phyloP scores from a whole-genome alignment of 805 yeast species.

The Yarrowia divulgata region DNA sequence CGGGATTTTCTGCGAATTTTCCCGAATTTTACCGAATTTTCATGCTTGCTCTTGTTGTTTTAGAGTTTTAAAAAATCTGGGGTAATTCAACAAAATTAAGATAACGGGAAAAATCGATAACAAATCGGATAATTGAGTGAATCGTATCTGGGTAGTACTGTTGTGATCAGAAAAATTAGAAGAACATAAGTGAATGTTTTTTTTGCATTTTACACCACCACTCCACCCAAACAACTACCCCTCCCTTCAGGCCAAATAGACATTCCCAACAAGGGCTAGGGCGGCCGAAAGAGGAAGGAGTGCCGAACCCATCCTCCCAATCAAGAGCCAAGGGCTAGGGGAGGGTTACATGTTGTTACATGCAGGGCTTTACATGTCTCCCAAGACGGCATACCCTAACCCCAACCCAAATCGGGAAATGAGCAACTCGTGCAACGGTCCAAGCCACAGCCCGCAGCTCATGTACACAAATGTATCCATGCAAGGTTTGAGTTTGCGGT shows the following conservation, averaged over 20 bases:
- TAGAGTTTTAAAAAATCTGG: slow-evolving; percentile 12
- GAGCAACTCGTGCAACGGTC: slow-evolving; percentile 30
- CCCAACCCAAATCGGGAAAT: slow-evolving; percentile 10
- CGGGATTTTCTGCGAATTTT: not conserved
- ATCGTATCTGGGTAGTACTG: too few species aligned
- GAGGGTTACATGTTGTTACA: slow-evolving; percentile 33
- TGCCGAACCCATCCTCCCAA: slow-evolving; percentile 13
- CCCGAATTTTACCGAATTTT: not conserved
- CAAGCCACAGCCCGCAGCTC: slow-evolving; percentile 19
- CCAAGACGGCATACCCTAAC: slow-evolving; percentile 5
- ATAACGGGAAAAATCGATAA: not conserved
- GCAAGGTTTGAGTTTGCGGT: slow-evolving; percentile 1
- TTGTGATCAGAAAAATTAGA: too few species aligned
- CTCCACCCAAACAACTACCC: too few species aligned
- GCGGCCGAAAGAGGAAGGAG: slow-evolving; percentile 13
- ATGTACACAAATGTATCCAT: slow-evolving; percentile 19
- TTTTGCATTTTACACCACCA: not conserved
- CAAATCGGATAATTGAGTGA: not conserved
- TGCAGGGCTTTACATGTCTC: slow-evolving; percentile 21
- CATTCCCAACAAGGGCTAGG: slow-evolving; percentile 21
- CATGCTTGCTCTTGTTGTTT: not conserved
- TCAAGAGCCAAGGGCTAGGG: not conserved
- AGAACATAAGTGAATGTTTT: too few species aligned
- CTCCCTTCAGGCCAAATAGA: not conserved
- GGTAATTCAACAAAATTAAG: not conserved